These are phyloP conservation scores for Salix viminalis DNA, from an alignment of 345 rosid species.

Conservation along the genomic window DNA sequence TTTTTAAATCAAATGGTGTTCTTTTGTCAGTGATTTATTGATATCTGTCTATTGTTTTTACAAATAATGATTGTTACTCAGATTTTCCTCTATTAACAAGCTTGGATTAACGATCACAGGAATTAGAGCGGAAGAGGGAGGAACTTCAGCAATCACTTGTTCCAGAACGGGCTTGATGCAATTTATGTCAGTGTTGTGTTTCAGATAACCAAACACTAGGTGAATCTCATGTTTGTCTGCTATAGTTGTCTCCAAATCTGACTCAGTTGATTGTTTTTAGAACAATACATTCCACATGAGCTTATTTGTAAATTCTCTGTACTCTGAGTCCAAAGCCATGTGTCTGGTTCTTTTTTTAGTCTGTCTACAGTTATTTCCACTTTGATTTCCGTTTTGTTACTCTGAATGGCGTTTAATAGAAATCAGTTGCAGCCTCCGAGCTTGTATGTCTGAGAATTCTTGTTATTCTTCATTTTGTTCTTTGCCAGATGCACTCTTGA, in stretches of 20 bases:
- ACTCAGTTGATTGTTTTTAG: not conserved
- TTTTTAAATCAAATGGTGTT: not conserved
- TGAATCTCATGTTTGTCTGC: conserved; percentile 5
- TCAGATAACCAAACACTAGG: not conserved
- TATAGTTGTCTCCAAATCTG: not conserved
- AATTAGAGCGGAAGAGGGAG: conserved; percentile 69
- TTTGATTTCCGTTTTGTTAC: not conserved
- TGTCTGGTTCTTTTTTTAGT: not conserved
- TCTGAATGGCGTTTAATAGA: not conserved
- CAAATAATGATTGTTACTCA: not conserved
- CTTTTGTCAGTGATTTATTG: not conserved
- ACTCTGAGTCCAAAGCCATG: not conserved
- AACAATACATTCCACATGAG: not conserved
- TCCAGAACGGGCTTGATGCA: conserved; percentile 38
- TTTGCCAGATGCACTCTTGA: not conserved
- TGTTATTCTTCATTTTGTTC: not conserved
- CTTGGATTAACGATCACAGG: conserved; percentile 38
- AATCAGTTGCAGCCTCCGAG: not conserved
- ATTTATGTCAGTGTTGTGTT: not conserved
- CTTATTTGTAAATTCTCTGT: not conserved
- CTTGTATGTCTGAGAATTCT: not conserved
- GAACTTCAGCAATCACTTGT: conserved; percentile 84
- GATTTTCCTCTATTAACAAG: not conserved
- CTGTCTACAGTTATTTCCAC: not conserved
- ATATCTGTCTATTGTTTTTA: not conserved